A percentile compares a stretch with the other conserved stretches of the same genome.
Conservation (phyloP, 2,329 filamentous ascomycete genomes). For the Clarireedia sp. region DNA sequence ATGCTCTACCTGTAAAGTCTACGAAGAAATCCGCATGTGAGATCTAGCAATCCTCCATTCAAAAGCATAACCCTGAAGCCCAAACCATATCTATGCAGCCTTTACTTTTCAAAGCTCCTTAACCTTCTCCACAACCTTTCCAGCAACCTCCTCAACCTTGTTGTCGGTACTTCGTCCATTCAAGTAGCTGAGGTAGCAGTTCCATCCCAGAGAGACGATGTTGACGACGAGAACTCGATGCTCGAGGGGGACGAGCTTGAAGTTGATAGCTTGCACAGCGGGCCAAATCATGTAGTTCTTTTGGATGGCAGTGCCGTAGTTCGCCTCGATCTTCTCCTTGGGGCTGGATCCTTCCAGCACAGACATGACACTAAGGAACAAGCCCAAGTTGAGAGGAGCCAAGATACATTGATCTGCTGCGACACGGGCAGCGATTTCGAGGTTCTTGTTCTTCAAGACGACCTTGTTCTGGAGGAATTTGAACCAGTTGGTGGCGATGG, state of each 20-base stretch:
- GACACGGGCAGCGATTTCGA: conserved; percentile 56
- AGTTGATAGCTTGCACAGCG: conserved; percentile 58
- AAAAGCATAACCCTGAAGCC: not conserved
- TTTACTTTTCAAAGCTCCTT: conserved; percentile 2
- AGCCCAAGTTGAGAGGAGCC: conserved; percentile 54
- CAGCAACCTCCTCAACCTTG: not conserved
- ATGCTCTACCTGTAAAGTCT: conserved; percentile 5
- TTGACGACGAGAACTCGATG: conserved; percentile 65
- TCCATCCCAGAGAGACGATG: conserved; percentile 53
- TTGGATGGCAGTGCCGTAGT: conserved; percentile 51
- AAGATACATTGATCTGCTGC: conserved; percentile 59
- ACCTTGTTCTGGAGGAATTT: conserved; percentile 55
- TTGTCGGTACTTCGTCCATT: conserved; percentile 17
- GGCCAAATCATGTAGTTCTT: conserved; percentile 70
- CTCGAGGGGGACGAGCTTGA: conserved; percentile 61
- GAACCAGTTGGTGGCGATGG: conserved; percentile 65
- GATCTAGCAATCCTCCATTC: not conserved
- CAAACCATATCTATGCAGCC: not conserved
- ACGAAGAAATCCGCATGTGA: conserved; percentile 1
- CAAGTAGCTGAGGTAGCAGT: conserved; percentile 34
- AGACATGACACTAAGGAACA: conserved; percentile 62
- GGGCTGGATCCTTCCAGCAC: conserved; percentile 54
- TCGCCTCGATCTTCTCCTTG: conserved; percentile 51
- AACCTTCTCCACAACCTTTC: conserved; percentile 4
- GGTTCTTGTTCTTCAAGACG: conserved; percentile 46